These are phyloP conservation scores for Apiotrichum laibachii DNA, from an alignment of 1,284 basidiomycete genomes.

Conservation along the genomic window DNA sequence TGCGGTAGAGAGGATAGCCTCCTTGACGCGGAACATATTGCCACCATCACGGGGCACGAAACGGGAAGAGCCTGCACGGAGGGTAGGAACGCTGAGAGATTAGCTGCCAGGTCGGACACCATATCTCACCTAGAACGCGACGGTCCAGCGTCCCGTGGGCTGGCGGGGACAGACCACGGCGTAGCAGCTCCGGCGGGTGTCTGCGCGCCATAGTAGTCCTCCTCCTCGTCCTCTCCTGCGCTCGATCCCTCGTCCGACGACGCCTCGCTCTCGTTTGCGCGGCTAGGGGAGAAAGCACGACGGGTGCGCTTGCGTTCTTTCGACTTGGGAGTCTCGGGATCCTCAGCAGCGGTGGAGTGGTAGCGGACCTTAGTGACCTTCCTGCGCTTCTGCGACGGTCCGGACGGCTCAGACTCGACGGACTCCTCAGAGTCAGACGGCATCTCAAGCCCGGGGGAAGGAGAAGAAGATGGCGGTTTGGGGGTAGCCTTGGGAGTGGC, in stretches of 20 bases:
- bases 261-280: conserved; percentile 22
- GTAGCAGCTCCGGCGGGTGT: conserved; percentile 16
- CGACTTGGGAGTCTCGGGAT: not conserved
- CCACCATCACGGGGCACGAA: conserved; percentile 28
- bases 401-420: conserved; percentile 6
- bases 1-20: conserved; percentile 15
- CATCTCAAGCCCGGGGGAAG: not conserved
- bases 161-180: conserved; percentile 26
- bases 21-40: conserved; percentile 25
- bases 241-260: conserved; percentile 6
- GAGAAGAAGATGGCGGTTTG: conserved; percentile 4
- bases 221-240: conserved; percentile 18
- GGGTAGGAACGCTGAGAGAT: conserved; percentile 1
- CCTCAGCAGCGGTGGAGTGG: conserved; percentile 5
- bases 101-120: not conserved
- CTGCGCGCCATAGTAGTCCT: conserved; percentile 3
- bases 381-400: conserved; percentile 15
- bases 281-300: conserved; percentile 35
- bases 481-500: not conserved
- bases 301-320: conserved; percentile 6
- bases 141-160: conserved; percentile 14
- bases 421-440: conserved; percentile 6
- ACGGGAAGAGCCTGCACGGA: conserved; percentile 18
- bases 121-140: conserved; percentile 11
- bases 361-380: conserved; percentile 10